These are phyloP conservation scores for Boletus subparvulus DNA, from an alignment of 768 basidiomycete species.

Conservation along the genomic window DNA sequence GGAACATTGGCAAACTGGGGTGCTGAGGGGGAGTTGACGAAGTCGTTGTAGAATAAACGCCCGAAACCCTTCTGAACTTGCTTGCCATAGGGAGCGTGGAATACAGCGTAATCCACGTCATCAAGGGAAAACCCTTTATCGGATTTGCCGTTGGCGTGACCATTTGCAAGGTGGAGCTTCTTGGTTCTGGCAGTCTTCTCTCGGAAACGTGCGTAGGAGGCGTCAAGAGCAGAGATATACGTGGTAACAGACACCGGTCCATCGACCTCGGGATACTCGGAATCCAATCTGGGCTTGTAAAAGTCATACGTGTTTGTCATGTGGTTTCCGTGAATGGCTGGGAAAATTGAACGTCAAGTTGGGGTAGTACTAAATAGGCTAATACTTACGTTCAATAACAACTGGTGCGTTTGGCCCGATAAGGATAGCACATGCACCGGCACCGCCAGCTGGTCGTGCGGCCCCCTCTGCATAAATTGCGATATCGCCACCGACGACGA, in stretches of 20 bases:
- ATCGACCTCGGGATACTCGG: constrained; percentile 96
- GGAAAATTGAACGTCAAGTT: constrained; percentile 13
- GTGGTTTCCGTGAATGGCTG: constrained; percentile 94
- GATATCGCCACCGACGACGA: constrained; percentile 96
- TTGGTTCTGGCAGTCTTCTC: constrained; percentile 72
- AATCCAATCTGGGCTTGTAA: constrained; percentile 96
- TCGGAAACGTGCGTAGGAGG: constrained; percentile 81
- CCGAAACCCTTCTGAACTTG: constrained; percentile 97
- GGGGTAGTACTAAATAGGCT: not conserved
- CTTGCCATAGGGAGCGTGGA: constrained; percentile 99
- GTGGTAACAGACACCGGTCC: constrained; percentile 95
- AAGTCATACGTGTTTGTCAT: constrained; percentile 99
- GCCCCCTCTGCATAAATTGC: constrained; percentile 96
- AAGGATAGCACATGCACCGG: constrained; percentile 91
- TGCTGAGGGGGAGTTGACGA: constrained; percentile 70
- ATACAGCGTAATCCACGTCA: constrained; percentile 87
- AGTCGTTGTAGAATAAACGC: constrained; percentile 90
- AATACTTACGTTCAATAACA: constrained; percentile 85
- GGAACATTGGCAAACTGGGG: constrained; percentile 70
- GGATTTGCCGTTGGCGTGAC: constrained; percentile 33
- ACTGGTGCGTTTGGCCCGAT: constrained; percentile 96
- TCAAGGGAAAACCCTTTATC: constrained; percentile 64
- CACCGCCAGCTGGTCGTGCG: constrained; percentile 95
- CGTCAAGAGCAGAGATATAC: constrained; percentile 92
- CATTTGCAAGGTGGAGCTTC: constrained; percentile 42